Base-by-base conservation (phyloP, 1,284 basidiomycete species). In the Cystobasidium slooffiae region DNA sequence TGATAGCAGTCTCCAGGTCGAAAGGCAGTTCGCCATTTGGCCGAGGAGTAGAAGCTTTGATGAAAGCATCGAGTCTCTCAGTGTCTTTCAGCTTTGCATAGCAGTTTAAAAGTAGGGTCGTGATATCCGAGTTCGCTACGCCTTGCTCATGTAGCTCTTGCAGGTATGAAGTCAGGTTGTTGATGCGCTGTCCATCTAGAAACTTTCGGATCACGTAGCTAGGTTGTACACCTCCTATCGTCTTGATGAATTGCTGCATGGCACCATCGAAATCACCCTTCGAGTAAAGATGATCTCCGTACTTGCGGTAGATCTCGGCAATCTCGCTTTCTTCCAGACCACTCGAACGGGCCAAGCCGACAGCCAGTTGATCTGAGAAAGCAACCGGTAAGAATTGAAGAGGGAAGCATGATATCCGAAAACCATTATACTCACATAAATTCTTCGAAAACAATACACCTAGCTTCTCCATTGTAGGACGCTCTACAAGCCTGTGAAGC, bases 191-290 rank as follows among this genome's bases (percentile, higher is more conserved):
- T 0, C 96, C 94, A 79, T 97, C 96, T 51, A 99, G 88, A 83
- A 96, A 98, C 87, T 97, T 97, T 78, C 97, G 89, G 75, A 99
- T 95, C 22, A 99, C 93, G 83, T 97, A 97, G 81, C 94, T 97
- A 0, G 95, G 93, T 78, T 94, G 92, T 0, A 97, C 85, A 72
- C 88, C 85, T 0, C 96, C 94, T 37, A 98, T 90, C 0, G 95
- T 98, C 81, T 92, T 88, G 59, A 96, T 85, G 80, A 92, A 99
- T 81, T 97, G 94, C 47, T 88, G 87, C 90, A 97, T 96, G 0
- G 95, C 90, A 6, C 89, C 91, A 76, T 98, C 96, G 79, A 91
- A 97, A 80, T 98, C 94, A 6, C 90, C 90, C 82, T 97, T 97
- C 12, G 85, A 82, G 80, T 99, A 98, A 8, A 98, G 84, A 80